Percentiles rank a stretch among this genome's conserved stretches.
Evolutionary conservation across 2,329 filamentous ascomycete genomes (phyloP).

Genomic region (Furcasterigmium sp.): DNA sequence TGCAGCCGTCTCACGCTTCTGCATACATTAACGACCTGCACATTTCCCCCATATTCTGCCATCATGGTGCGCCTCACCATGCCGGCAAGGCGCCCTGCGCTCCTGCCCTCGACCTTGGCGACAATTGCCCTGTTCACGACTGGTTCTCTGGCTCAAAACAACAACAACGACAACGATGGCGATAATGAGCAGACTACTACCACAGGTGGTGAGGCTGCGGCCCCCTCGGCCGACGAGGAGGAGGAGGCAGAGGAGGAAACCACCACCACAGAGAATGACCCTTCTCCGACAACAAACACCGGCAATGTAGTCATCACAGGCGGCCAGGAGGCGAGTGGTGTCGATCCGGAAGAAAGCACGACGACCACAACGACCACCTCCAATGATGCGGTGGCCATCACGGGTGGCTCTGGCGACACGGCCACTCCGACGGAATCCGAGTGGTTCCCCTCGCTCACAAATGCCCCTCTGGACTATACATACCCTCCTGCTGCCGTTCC

Average conservation of each 20-base stretch:
- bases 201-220: slow-evolving; percentile 1
- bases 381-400: slow-evolving; percentile 13
- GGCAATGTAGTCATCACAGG: not conserved
- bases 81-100: slow-evolving; percentile 12
- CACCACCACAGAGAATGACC: not conserved
- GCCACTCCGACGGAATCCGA: slow-evolving; percentile 18
- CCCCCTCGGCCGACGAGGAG: slow-evolving; percentile 9
- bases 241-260: slow-evolving; percentile 10
- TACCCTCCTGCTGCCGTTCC: slow-evolving; percentile 74
- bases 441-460: slow-evolving; percentile 36
- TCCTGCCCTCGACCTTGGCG: slow-evolving; percentile 82
- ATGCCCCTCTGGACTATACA: slow-evolving; percentile 35
- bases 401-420: slow-evolving; percentile 11
- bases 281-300: slow-evolving; percentile 2
- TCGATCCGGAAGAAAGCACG: not conserved
- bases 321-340: not conserved
- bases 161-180: slow-evolving; percentile 15
- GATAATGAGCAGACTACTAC: slow-evolving; percentile 8
- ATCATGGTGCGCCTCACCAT: slow-evolving; percentile 8
- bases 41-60: not conserved
- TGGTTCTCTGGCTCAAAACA: slow-evolving; percentile 26
- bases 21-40: not conserved
- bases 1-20: not conserved
- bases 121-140: slow-evolving; percentile 20
- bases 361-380: slow-evolving; percentile 4